Conservation (phyloP, 164 flowering plant genomes). For the Litsea cubeba region DNA sequence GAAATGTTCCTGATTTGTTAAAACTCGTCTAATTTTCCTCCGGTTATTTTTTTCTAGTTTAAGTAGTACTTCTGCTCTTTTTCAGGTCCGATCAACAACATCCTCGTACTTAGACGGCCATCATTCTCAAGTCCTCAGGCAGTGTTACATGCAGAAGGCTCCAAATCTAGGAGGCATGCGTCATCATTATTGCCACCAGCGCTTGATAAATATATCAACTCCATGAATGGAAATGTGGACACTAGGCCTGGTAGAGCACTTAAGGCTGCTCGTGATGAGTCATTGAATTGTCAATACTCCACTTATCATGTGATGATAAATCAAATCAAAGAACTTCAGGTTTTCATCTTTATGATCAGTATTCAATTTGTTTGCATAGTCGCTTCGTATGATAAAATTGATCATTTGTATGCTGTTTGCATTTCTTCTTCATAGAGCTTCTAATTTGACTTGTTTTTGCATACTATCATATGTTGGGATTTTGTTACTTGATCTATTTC, state of each 20-base stretch:
- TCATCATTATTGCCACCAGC: constrained; percentile 50
- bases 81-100: constrained; percentile 72
- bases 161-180: constrained; percentile 35
- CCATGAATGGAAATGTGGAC: constrained; percentile 33
- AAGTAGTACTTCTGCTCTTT: not conserved
- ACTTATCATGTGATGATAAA: constrained; percentile 38
- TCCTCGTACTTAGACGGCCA: constrained; percentile 41
- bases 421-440: not conserved
- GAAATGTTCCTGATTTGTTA: not conserved
- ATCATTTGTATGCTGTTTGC: not conserved
- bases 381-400: not conserved
- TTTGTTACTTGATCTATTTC: too few species aligned
- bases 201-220: constrained; percentile 48
- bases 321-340: constrained; percentile 73
- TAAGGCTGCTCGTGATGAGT: constrained; percentile 13
- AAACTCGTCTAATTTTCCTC: not conserved
- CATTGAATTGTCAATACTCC: constrained; percentile 27
- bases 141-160: constrained; percentile 20
- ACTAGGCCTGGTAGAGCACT: constrained; percentile 24
- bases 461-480: not conserved
- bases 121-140: constrained; percentile 12
- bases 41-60: not conserved
- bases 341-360: constrained; percentile 9
- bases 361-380: not conserved
- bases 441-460: not conserved